Base-by-base conservation (phyloP, 1,284 basidiomycete genomes). In the Ustanciosporium gigantosporum region DNA sequence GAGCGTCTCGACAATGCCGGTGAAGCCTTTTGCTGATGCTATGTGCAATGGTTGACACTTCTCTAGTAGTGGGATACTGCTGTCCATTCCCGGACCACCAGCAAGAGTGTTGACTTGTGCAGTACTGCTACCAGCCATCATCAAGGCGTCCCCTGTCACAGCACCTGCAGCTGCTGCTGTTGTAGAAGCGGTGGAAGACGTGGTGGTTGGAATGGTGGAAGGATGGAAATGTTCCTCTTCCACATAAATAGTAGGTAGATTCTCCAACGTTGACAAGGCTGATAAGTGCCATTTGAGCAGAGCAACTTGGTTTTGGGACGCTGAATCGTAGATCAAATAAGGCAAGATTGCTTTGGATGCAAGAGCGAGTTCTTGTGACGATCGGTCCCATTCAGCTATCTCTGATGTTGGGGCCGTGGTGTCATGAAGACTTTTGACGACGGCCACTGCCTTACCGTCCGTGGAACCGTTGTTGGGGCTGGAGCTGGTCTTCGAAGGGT, bases 11-110 rank as follows among this genome's bases (percentile, higher is more conserved):
- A 87, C 84, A 40, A 85, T 84, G 5, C 76, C 78, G 1, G 79
- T 61, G 56, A 83, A 83, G 0, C 88, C 89, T 41, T 87, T 86
- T 27, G 91, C 77, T 31, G 88, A 84, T 2, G 91, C 90, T 17
- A 87, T 83, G 68, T 94, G 91, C 29, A 94, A 79, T 5, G 90
- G 88, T 8, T 88, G 85, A 46, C 64, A 23, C 20, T 53, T 49
- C n/a, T 70, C 66, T 19, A 67, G 29, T 5, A 48, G 60, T 5
- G 31, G 31, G 7, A 11, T 20, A n/a, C 6, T 20, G 8, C 14
- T 31, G 40, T 4, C 40, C 5, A 35, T 34, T 2, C 36, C 31
- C 6, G 25, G 36, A n/a, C 22, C 41, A 15, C 39, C 42, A 4
- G 24, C 25, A 6, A 37, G 31, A 11, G 34, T 37, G 25, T 41